These are phyloP conservation scores for Anisodus acutangulus DNA, from an alignment of 257 asterid species.

Conservation along the genomic window DNA sequence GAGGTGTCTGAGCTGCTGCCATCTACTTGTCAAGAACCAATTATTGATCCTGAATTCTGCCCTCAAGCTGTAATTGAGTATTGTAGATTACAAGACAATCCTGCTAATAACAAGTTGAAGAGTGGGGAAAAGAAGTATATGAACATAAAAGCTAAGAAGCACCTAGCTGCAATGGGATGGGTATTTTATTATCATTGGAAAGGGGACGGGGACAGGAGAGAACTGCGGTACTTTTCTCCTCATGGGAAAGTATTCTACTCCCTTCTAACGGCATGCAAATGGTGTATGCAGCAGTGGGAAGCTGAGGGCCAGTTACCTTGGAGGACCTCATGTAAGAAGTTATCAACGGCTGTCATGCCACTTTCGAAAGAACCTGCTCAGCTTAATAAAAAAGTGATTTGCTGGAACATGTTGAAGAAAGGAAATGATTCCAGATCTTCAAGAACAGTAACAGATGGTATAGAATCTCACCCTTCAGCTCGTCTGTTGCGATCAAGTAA, in stretches of 20 bases:
- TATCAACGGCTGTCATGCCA: conserved; percentile 22
- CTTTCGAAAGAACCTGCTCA: too few species aligned
- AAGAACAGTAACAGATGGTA: conserved; percentile 36
- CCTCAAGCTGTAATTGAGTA: conserved; percentile 60
- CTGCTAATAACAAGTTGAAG: conserved; percentile 11
- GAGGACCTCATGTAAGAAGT: conserved; percentile 31
- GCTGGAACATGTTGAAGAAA: conserved; percentile 40
- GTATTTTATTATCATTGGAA: conserved; percentile 31
- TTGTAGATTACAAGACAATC: not conserved
- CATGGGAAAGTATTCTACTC: conserved; percentile 43
- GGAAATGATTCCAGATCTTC: conserved; percentile 37
- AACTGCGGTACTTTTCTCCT: conserved; percentile 55
- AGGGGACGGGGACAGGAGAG: conserved; percentile 32
- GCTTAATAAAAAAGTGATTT: too few species aligned
- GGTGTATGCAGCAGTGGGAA: conserved; percentile 34
- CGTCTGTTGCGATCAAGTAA: conserved; percentile 51
- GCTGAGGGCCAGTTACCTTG: conserved; percentile 4
- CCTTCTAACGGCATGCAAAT: conserved; percentile 52
- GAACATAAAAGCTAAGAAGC: conserved; percentile 52
- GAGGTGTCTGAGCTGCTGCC: conserved; percentile 36
- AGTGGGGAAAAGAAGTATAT: not conserved
- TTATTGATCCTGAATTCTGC: conserved; percentile 51
- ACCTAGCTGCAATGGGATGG: conserved; percentile 63
- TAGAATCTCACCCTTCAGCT: conserved; percentile 44
- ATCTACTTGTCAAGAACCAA: conserved; percentile 21